Conservation (phyloP, 495 filamentous ascomycete genomes). For the Xylaria telfairii region DNA sequence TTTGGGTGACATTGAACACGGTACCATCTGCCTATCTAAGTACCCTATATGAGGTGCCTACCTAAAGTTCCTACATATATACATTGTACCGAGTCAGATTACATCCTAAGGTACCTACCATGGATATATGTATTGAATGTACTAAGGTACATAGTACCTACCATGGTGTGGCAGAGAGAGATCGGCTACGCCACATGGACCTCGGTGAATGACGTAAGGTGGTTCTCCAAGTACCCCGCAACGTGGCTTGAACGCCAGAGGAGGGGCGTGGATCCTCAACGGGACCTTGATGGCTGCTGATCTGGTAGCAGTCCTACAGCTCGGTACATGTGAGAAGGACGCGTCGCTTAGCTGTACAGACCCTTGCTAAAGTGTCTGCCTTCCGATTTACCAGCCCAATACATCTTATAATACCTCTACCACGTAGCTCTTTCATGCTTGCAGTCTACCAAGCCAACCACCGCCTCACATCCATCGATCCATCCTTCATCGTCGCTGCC, state of each 20-base stretch:
- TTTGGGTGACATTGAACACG: no score
- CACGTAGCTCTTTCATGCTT: background rate
- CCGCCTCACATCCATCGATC: background rate
- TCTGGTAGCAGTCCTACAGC: background rate
- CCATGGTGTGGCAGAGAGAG: background rate
- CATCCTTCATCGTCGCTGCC: background rate
- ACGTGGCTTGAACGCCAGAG: constrained; percentile 14
- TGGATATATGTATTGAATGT: no score
- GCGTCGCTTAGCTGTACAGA: background rate
- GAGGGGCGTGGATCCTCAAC: constrained; percentile 9
- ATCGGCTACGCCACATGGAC: constrained; percentile 8
- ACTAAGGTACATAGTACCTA: no score
- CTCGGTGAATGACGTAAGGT: constrained; percentile 23
- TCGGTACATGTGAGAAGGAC: constrained; percentile 11
- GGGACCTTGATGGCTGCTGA: constrained; percentile 20
- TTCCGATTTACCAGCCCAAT: background rate
- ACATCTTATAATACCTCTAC: constrained; percentile 17
- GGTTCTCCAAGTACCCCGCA: constrained; percentile 18
- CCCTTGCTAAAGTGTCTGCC: background rate
- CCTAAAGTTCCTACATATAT: no score
- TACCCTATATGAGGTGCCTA: no score
- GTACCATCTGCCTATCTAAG: no score
- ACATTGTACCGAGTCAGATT: no score
- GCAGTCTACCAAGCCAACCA: background rate
- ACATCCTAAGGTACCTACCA: no score